phyloP scores from a whole-genome alignment of 2,329 filamentous ascomycete genomes.

The Lasiodiplodia hormozganensis region DNA sequence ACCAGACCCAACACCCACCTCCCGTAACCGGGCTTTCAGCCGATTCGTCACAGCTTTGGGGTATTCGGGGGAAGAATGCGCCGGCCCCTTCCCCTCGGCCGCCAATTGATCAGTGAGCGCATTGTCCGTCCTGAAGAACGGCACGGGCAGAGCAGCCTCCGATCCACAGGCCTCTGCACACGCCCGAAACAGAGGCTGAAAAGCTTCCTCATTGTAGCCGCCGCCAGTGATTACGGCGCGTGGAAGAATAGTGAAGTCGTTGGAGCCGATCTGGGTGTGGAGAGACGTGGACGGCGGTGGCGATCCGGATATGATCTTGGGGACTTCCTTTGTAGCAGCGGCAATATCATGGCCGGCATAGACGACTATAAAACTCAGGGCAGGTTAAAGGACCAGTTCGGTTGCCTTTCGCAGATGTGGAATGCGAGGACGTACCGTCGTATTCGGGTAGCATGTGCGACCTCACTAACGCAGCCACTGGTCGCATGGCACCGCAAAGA shows the following conservation, averaged over 20 bases:
- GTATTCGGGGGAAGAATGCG: background rate
- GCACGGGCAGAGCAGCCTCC: background rate
- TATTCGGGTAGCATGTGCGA: constrained; percentile 3
- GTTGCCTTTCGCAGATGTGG: too few species aligned
- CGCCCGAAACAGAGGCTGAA: background rate
- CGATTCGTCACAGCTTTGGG: background rate
- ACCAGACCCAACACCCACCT: background rate
- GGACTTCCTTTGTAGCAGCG: background rate
- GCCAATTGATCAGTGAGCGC: background rate
- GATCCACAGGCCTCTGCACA: background rate
- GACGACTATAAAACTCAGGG: background rate
- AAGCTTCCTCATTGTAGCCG: constrained; percentile 4
- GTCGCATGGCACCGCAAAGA: background rate
- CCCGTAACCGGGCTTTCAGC: background rate
- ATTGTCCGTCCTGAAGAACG: background rate
- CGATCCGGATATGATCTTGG: background rate
- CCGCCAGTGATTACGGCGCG: background rate
- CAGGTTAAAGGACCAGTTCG: background rate
- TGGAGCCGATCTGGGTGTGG: background rate
- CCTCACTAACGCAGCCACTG: background rate
- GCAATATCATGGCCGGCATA: background rate
- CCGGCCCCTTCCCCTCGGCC: background rate
- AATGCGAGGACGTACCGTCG: background rate
- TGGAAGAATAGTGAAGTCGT: background rate
- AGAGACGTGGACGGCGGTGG: background rate